A percentile compares a stretch with the other conserved stretches of the same genome.
phyloP scores from a whole-genome alignment of 2,329 filamentous ascomycete species.

The Calonectria crousiana region DNA sequence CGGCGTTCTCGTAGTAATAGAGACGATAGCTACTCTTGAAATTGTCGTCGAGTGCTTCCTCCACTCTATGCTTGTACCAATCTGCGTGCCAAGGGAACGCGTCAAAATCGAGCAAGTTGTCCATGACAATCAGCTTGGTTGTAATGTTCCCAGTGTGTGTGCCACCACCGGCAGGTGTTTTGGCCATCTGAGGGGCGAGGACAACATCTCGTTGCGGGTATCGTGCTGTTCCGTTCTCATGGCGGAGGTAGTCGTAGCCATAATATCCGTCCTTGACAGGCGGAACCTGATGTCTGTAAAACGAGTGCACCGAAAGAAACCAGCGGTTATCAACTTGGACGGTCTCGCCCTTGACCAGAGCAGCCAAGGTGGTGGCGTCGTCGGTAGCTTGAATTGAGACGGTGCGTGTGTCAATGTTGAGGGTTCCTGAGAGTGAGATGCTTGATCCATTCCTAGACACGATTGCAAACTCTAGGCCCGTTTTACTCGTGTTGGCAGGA shows the following conservation, averaged over 20 bases:
- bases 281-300: slow-evolving; percentile 30
- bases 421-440: neutral
- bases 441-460: neutral
- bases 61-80: slow-evolving; percentile 35
- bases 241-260: slow-evolving; percentile 31
- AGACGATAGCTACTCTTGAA: slow-evolving; percentile 33
- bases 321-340: slow-evolving; percentile 26
- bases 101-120: slow-evolving; percentile 35
- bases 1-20: slow-evolving; percentile 35
- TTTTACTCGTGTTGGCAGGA: neutral
- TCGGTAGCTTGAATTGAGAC: neutral
- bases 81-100: slow-evolving; percentile 40
- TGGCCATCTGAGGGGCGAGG: neutral
- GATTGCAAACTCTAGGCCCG: neutral
- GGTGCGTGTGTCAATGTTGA: neutral
- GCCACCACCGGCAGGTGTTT: slow-evolving; percentile 11
- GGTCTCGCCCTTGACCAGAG: neutral
- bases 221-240: slow-evolving; percentile 13
- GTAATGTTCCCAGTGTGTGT: slow-evolving; percentile 30
- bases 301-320: slow-evolving; percentile 25
- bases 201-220: slow-evolving; percentile 27
- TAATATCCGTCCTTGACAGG: slow-evolving; percentile 25
- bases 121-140: slow-evolving; percentile 36
- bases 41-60: slow-evolving; percentile 18
- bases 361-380: neutral